Conservation (phyloP, 495 filamentous ascomycete genomes). For the Penicillium crystallinum region DNA sequence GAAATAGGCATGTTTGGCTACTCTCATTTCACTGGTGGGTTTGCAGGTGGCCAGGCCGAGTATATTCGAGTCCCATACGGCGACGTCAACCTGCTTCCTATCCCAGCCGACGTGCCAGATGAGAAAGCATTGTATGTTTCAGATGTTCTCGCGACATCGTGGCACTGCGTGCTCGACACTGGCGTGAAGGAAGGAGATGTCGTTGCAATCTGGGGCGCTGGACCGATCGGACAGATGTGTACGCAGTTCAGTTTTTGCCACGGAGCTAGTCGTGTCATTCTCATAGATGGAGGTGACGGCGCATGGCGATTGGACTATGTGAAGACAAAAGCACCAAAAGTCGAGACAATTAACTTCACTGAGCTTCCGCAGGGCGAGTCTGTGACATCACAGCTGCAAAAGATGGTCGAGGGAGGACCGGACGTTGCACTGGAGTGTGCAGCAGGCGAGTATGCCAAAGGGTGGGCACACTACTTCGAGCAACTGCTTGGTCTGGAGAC, state of each 20-base stretch:
- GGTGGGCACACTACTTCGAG: conserved; percentile 76
- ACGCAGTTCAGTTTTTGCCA: conserved; percentile 66
- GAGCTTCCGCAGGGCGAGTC: conserved; percentile 48
- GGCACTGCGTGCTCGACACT: conserved; percentile 79
- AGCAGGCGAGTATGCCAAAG: conserved; percentile 80
- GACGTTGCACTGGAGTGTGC: conserved; percentile 82
- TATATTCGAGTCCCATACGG: conserved; percentile 78
- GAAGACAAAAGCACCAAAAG: conserved; percentile 55
- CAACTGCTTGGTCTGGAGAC: conserved; percentile 70
- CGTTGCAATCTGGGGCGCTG: conserved; percentile 57
- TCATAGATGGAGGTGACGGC: conserved; percentile 66
- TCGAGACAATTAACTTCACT: conserved; percentile 56
- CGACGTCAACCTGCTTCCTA: conserved; percentile 75
- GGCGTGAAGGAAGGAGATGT: conserved; percentile 70
- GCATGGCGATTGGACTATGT: conserved; percentile 65
- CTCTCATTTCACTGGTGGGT: conserved; percentile 74
- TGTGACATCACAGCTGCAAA: conserved; percentile 67
- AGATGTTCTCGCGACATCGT: conserved; percentile 74
- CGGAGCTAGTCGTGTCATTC: conserved; percentile 70
- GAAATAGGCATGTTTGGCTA: conserved; percentile 47
- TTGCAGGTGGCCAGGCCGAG: conserved; percentile 85
- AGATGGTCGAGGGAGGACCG: conserved; percentile 62
- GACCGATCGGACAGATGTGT: conserved; percentile 69
- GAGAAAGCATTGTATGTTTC: conserved; percentile 83
- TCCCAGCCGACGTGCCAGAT: conserved; percentile 77